Evolutionary conservation across 2,329 filamentous ascomycete species (phyloP).

Genomic region (Dothideomycetes sp.): DNA sequence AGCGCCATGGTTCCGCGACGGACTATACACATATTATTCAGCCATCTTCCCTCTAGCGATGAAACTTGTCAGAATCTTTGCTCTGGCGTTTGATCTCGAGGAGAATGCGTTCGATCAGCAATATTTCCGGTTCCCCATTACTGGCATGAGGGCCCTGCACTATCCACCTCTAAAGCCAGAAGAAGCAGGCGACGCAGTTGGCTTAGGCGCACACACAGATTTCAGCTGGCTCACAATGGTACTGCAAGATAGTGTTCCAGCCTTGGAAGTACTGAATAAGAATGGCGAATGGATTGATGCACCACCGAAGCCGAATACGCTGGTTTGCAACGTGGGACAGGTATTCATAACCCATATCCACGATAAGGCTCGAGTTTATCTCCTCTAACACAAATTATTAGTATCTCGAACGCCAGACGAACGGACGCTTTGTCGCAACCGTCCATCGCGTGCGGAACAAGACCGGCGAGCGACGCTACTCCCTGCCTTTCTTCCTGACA

Average conservation of each 20-base stretch:
- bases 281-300: conserved; percentile 31
- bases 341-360: too few species aligned
- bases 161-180: neutral
- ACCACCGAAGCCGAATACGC: conserved; percentile 22
- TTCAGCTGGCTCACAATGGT: conserved; percentile 34
- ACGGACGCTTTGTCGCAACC: conserved; percentile 27
- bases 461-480: conserved; percentile 27
- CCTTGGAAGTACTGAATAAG: conserved; percentile 31
- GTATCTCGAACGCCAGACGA: conserved; percentile 30
- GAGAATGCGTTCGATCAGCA: conserved; percentile 21
- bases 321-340: conserved; percentile 9
- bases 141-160: conserved; percentile 26
- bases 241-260: conserved; percentile 18
- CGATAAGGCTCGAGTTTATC: too few species aligned
- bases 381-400: too few species aligned
- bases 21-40: conserved; percentile 25
- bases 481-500: conserved; percentile 28
- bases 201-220: conserved; percentile 28
- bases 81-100: conserved; percentile 21
- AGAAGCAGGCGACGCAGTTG: neutral
- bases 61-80: conserved; percentile 23
- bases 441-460: conserved; percentile 30
- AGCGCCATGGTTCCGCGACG: conserved; percentile 17
- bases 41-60: conserved; percentile 19
- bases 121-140: conserved; percentile 28